These are phyloP conservation scores for Zalerion maritima DNA, from an alignment of 495 filamentous ascomycete species.

Conservation along the genomic window DNA sequence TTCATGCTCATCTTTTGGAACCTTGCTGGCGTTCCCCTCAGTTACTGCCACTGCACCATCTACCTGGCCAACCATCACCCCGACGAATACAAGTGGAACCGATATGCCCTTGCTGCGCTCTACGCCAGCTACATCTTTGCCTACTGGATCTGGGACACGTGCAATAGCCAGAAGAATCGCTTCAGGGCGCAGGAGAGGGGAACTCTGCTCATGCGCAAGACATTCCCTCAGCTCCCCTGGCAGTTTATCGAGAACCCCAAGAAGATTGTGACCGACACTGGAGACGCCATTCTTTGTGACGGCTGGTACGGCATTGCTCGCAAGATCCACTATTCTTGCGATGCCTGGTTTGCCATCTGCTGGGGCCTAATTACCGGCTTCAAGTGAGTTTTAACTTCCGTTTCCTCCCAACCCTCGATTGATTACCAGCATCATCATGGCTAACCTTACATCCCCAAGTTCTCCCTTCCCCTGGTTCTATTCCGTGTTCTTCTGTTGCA, in stretches of 20 bases:
- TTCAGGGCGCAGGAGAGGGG: constrained; percentile 76
- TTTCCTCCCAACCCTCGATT: not conserved
- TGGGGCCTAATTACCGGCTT: constrained; percentile 50
- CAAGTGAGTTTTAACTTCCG: constrained; percentile 4
- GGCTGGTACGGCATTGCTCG: constrained; percentile 91
- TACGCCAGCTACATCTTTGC: constrained; percentile 64
- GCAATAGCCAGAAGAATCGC: constrained; percentile 89
- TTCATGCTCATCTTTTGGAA: constrained; percentile 99
- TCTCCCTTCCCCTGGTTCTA: constrained; percentile 98
- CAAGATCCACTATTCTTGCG: constrained; percentile 92
- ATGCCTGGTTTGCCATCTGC: constrained; percentile 58
- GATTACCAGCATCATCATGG: constrained; percentile 16
- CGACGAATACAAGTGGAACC: constrained; percentile 66
- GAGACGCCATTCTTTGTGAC: constrained; percentile 71
- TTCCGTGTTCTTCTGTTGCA: constrained; percentile 72
- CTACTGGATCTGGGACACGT: constrained; percentile 87
- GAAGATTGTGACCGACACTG: constrained; percentile 62
- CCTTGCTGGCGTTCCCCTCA: constrained; percentile 84
- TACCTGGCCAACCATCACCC: constrained; percentile 86
- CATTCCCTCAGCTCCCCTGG: constrained; percentile 93
- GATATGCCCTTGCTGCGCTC: constrained; percentile 46
- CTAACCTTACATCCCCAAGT: no score
- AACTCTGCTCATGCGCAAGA: constrained; percentile 51
- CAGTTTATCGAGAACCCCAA: constrained; percentile 74
- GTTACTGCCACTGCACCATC: constrained; percentile 92